Evolutionary conservation across 2,329 filamentous ascomycete genomes (phyloP).

Genomic region (Monilinia fructicola): DNA sequence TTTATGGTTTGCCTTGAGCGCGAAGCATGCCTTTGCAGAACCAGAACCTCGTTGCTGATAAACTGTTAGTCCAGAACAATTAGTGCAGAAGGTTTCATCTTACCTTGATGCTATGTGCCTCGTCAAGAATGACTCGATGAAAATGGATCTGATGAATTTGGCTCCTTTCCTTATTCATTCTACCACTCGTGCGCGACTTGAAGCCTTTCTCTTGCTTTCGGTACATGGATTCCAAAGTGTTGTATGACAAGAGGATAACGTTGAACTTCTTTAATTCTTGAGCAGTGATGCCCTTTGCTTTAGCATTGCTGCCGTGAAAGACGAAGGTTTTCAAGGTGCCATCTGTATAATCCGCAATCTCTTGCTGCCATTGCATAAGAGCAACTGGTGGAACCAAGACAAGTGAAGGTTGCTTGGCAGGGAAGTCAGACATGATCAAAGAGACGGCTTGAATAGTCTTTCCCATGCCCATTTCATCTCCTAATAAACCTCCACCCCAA

Average conservation of each 20-base stretch:
- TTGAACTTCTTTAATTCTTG: slow-evolving; percentile 80
- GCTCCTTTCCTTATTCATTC: slow-evolving; percentile 73
- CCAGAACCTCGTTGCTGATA: slow-evolving; percentile 73
- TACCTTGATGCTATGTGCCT: slow-evolving; percentile 90
- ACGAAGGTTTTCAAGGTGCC: slow-evolving; percentile 88
- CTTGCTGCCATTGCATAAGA: slow-evolving; percentile 89
- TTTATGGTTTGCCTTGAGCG: slow-evolving; percentile 81
- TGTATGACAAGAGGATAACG: slow-evolving; percentile 97
- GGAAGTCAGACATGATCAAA: slow-evolving; percentile 96
- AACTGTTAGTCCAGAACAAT: slow-evolving; percentile 24
- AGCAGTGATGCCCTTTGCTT: slow-evolving; percentile 72
- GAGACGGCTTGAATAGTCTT: slow-evolving; percentile 99
- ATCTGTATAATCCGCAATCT: slow-evolving; percentile 79
- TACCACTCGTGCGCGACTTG: slow-evolving; percentile 72
- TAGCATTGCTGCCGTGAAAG: slow-evolving; percentile 82
- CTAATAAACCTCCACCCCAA: slow-evolving; percentile 86
- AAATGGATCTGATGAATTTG: slow-evolving; percentile 83
- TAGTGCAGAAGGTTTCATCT: slow-evolving; percentile 10
- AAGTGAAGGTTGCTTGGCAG: slow-evolving; percentile 75
- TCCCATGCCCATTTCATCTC: slow-evolving; percentile 98
- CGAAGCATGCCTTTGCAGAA: slow-evolving; percentile 93
- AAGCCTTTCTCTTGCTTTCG: slow-evolving; percentile 92
- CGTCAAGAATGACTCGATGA: slow-evolving; percentile 89
- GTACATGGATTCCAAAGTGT: slow-evolving; percentile 84
- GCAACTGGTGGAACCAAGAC: slow-evolving; percentile 92